Conservation (phyloP, 108 stramenopile species). For the Licmophora abbreviata region DNA sequence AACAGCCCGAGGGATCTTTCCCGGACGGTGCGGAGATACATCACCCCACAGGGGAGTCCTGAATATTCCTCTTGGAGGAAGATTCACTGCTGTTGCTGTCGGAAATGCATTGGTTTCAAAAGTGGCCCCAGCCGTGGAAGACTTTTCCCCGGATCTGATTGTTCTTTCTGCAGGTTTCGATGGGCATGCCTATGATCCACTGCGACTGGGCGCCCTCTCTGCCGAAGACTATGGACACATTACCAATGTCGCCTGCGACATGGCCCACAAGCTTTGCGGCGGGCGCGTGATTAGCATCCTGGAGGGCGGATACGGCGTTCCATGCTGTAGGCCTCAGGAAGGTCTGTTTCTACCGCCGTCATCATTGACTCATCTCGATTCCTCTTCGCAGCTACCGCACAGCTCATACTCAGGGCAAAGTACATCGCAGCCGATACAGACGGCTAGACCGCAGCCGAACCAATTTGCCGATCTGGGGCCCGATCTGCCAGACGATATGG, state of each 20-base stretch:
- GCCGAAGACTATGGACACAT: conserved; percentile 79
- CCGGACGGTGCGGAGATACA: conserved; percentile 77
- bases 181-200: conserved; percentile 86
- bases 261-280: conserved; percentile 82
- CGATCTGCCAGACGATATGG: conserved; percentile 66
- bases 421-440: not conserved
- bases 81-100: conserved; percentile 59
- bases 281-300: conserved; percentile 89
- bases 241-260: conserved; percentile 77
- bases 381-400: not conserved
- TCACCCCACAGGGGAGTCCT: conserved; percentile 81
- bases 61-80: conserved; percentile 76
- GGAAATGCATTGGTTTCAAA: conserved; percentile 70
- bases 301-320: conserved; percentile 97
- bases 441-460: conserved; percentile 7
- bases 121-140: conserved; percentile 78
- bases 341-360: conserved; percentile 42
- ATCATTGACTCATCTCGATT: not conserved
- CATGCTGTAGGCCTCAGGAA: conserved; percentile 57
- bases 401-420: not conserved
- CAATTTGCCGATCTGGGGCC: conserved; percentile 57
- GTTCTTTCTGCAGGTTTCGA: conserved; percentile 96
- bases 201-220: conserved; percentile 74
- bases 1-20: conserved; percentile 59
- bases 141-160: conserved; percentile 89